phyloP scores from a whole-genome alignment of 176 grass and related monocot species.

The Miscanthus lutarioriparius region DNA sequence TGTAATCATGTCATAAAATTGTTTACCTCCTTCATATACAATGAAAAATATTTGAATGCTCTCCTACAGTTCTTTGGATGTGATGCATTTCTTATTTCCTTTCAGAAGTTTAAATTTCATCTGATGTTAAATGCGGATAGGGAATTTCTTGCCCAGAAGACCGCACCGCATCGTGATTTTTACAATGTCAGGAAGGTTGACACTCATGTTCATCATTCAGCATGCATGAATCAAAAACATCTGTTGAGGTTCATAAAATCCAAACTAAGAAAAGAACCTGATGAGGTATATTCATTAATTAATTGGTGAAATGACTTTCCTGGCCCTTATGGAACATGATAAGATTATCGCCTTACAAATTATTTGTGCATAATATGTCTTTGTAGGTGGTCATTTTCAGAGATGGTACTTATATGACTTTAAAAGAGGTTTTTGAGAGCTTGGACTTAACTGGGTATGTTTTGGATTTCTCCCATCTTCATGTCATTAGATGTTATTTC shows the following conservation, averaged over 20 bases:
- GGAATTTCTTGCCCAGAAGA: constrained; percentile 99
- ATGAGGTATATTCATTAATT: constrained; percentile 64
- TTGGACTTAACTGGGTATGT: constrained; percentile 93
- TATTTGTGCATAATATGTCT: constrained; percentile 35
- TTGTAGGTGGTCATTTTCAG: constrained; percentile 97
- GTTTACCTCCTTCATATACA: constrained; percentile 3
- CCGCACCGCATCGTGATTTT: constrained; percentile 97
- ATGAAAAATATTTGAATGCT: constrained; percentile 16
- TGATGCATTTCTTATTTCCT: constrained; percentile 34
- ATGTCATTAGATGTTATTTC: neutral
- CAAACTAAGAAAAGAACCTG: constrained; percentile 95
- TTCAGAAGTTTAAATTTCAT: constrained; percentile 96
- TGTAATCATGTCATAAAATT: constrained; percentile 49
- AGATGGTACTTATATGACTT: constrained; percentile 97
- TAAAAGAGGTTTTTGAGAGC: constrained; percentile 98
- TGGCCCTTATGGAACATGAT: constrained; percentile 4
- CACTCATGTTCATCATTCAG: constrained; percentile 99
- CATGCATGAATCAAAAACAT: constrained; percentile 99
- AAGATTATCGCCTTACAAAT: constrained; percentile 18
- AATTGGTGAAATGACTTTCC: neutral
- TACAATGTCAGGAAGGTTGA: constrained; percentile 99
- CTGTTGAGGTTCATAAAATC: constrained; percentile 95
- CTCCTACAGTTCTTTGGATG: constrained; percentile 20
- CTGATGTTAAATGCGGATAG: constrained; percentile 93
- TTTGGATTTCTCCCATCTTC: constrained; percentile 27